Conservation (phyloP, 2,329 filamentous ascomycete genomes). For the Ophiocordyceps robertsii region DNA sequence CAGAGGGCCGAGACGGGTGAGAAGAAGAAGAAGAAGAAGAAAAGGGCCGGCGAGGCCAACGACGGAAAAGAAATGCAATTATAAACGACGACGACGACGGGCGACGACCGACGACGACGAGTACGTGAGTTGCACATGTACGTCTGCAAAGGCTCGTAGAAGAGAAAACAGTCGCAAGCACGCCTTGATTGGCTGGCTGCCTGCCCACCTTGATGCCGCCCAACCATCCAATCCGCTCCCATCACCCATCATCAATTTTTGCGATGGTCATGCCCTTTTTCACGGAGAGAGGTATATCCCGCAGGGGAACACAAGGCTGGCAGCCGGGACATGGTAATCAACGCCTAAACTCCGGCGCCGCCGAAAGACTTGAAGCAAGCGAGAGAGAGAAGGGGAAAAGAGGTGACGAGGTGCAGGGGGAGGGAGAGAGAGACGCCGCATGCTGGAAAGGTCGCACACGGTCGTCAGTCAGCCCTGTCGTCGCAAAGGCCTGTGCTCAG, state of each 20-base stretch:
- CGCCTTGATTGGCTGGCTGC: background rate
- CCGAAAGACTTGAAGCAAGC: background rate
- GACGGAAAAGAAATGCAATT: background rate
- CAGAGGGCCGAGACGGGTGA: background rate
- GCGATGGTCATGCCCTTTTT: background rate
- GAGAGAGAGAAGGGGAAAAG: background rate
- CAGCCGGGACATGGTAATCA: background rate
- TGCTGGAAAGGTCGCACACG: background rate
- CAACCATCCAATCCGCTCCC: background rate
- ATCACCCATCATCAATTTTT: background rate
- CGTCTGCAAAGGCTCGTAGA: background rate
- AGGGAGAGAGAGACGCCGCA: background rate
- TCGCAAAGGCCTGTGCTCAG: background rate
- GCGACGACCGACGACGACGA: background rate
- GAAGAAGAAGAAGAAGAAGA: too few relatives aligned
- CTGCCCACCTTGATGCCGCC: background rate
- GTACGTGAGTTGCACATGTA: background rate
- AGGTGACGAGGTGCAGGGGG: background rate
- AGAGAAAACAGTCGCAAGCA: background rate
- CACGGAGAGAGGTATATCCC: background rate
- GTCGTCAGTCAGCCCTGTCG: background rate
- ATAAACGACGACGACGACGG: background rate
- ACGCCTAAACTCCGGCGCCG: background rate
- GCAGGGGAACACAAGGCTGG: background rate
- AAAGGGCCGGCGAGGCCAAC: background rate